Evolutionary conservation across 768 basidiomycete species (phyloP), one percentile per base, ranked within the genome.

Genomic region (Wakefieldia striispora): DNA sequence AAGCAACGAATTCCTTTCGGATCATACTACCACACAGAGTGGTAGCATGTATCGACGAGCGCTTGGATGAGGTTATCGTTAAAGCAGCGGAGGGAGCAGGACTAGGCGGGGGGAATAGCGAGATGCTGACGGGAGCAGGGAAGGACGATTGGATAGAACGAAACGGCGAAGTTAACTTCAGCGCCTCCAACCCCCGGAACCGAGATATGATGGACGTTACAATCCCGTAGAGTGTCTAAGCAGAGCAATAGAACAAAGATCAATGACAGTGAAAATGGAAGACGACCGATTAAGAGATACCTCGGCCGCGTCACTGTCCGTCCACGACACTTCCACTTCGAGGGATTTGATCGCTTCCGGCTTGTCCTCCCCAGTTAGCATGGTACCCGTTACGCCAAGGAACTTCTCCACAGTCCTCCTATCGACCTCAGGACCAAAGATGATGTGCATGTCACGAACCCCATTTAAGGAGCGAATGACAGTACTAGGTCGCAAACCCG

Each of bases 391-490:
- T 0, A 58, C 49, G 0, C 55, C 63, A 20, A 67, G 61, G 33
- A 67, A 67, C 27, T 67, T 67, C 35, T 69, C 66, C 10, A 62
- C 65, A 0, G 67, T 67, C 41, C 66, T 47, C 56, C 62, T 67
- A 42, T 67, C 66, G n/a, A 67, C 66, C 20, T 63, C 67, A n/a
- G 66, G 52, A 3, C 50, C 57, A 36, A 67, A 67, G 35, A 67
- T 33, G 31, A 67, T 43, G 24, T 61, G 60, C 67, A 67, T 57
- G 20, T 67, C 54, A 13, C 54, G 58, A 19, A 68, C 64, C 2
- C 68, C 68, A 5, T 50, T 52, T 1, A 67, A 43, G 9, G 61
- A 53, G 35, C 66, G 66, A 21, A 67, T 45, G 9, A 67, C 56
- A 0, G 51, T 36, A 20, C 66, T 56, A 1, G 66, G 66, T 5